These are phyloP conservation scores for Cladosporium halotolerans DNA, from an alignment of 2,329 filamentous ascomycete species.

Conservation along the genomic window DNA sequence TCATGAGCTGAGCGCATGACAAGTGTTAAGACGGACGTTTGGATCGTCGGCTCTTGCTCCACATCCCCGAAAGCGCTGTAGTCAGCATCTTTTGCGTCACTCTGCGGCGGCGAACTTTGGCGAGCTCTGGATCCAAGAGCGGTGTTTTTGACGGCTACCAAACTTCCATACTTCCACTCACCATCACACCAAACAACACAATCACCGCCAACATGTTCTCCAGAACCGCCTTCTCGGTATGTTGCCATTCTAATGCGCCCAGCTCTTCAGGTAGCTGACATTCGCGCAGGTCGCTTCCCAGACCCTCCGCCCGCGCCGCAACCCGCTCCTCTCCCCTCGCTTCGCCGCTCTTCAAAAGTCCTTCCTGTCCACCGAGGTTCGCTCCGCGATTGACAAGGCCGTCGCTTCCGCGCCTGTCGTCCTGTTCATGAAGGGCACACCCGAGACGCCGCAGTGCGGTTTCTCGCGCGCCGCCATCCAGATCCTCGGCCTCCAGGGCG, in stretches of 20 bases:
- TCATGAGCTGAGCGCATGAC: background rate
- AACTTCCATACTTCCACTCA: background rate
- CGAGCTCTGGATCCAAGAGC: background rate
- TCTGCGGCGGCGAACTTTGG: slow-evolving; percentile 11
- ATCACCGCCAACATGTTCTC: slow-evolving; percentile 25
- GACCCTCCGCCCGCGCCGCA: slow-evolving; percentile 37
- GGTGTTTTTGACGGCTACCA: too few relatives aligned
- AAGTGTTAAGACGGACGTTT: background rate
- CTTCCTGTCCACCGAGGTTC: slow-evolving; percentile 73
- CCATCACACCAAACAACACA: slow-evolving; percentile 8
- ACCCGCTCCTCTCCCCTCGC: slow-evolving; percentile 36
- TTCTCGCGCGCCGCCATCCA: slow-evolving; percentile 94
- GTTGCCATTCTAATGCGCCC: background rate
- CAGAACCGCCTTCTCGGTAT: slow-evolving; percentile 24
- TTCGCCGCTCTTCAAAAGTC: slow-evolving; percentile 50
- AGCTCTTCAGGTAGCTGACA: background rate
- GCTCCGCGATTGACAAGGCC: slow-evolving; percentile 81
- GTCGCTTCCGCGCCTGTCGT: slow-evolving; percentile 85
- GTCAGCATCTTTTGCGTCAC: slow-evolving; percentile 11
- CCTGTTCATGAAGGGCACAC: slow-evolving; percentile 98
- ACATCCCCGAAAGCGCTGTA: background rate
- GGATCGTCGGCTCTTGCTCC: background rate
- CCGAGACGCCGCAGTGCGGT: slow-evolving; percentile 90
- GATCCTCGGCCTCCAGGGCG: slow-evolving; percentile 88
- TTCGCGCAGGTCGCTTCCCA: slow-evolving; percentile 39